Conservation (phyloP, 2,329 filamentous ascomycete genomes). For the Fonsecaea pugnacius region DNA sequence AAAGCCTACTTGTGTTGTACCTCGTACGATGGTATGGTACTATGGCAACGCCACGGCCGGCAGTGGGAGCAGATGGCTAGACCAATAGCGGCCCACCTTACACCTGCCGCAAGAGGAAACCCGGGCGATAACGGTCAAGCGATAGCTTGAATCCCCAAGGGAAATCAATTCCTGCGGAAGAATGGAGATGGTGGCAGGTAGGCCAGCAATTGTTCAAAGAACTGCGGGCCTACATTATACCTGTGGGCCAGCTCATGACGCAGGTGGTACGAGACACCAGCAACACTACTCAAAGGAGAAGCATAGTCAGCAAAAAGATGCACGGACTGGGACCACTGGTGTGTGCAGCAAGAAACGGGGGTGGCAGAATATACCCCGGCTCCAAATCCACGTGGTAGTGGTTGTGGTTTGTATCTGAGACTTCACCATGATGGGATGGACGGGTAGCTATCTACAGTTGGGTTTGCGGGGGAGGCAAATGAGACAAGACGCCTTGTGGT, state of each 20-base stretch:
- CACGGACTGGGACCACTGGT: not conserved
- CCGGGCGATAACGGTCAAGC: slow-evolving; percentile 3
- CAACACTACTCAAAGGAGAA: slow-evolving; percentile 8
- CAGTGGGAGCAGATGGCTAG: not conserved
- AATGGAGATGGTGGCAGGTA: not conserved
- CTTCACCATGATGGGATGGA: not conserved
- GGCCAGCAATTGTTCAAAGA: not conserved
- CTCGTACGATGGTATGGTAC: too few relatives aligned
- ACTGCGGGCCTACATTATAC: slow-evolving; percentile 8
- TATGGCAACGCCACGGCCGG: too few relatives aligned
- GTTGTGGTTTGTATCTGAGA: not conserved
- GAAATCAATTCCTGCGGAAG: not conserved
- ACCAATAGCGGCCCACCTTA: slow-evolving; percentile 7
- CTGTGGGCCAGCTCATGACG: slow-evolving; percentile 6
- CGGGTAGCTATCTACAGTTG: not conserved
- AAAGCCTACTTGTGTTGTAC: not conserved
- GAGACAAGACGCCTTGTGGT: not conserved
- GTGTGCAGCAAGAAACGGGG: not conserved
- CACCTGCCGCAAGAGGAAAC: slow-evolving; percentile 18
- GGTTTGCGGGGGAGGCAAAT: not conserved
- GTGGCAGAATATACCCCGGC: not conserved
- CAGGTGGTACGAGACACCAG: slow-evolving; percentile 2
- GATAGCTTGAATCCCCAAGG: slow-evolving; percentile 8
- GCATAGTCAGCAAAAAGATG: not conserved
- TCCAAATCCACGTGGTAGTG: not conserved